Percentiles rank a stretch among this genome's conserved stretches.
These are phyloP conservation scores for Auricularia sp. DNA, from an alignment of 768 basidiomycete species.

Conservation along the genomic window DNA sequence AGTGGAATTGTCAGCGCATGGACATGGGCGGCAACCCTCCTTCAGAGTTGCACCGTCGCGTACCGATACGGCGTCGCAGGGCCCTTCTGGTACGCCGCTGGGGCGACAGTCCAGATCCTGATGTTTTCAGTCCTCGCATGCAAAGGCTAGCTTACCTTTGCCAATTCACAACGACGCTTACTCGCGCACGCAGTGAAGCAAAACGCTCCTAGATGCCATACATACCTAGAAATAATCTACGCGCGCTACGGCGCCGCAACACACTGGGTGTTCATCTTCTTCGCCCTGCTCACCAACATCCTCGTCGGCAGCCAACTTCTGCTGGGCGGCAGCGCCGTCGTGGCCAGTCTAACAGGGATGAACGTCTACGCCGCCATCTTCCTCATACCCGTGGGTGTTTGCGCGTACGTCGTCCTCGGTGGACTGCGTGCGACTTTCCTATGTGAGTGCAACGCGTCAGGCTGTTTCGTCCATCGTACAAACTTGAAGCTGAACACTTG, in stretches of 20 bases:
- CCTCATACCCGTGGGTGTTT: conserved; percentile 36
- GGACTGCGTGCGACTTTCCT: conserved; percentile 27
- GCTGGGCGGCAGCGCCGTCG: conserved; percentile 37
- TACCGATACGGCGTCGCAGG: conserved; percentile 17
- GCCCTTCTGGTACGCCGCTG: conserved; percentile 33
- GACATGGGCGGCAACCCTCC: conserved; percentile 49
- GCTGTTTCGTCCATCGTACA: too few species aligned
- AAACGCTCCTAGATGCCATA: not conserved
- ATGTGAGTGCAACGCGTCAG: conserved; percentile 11
- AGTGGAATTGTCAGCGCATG: conserved; percentile 38
- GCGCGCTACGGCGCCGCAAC: conserved; percentile 36
- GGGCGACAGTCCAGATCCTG: conserved; percentile 41
- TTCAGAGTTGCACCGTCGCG: conserved; percentile 44
- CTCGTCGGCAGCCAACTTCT: conserved; percentile 43
- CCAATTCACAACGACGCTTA: not conserved
- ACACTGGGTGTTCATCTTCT: conserved; percentile 45
- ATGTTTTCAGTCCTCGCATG: conserved; percentile 34
- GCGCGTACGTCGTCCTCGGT: conserved; percentile 28
- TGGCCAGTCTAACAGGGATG: conserved; percentile 39
- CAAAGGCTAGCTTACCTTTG: conserved; percentile 28
- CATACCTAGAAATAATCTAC: not conserved
- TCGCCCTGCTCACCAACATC: conserved; percentile 41
- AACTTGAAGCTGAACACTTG: too few species aligned
- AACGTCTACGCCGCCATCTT: conserved; percentile 35
- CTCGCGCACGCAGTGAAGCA: not conserved